Conservation (phyloP, 2,329 filamentous ascomycete species). For the Pestalotiopsis fici region DNA sequence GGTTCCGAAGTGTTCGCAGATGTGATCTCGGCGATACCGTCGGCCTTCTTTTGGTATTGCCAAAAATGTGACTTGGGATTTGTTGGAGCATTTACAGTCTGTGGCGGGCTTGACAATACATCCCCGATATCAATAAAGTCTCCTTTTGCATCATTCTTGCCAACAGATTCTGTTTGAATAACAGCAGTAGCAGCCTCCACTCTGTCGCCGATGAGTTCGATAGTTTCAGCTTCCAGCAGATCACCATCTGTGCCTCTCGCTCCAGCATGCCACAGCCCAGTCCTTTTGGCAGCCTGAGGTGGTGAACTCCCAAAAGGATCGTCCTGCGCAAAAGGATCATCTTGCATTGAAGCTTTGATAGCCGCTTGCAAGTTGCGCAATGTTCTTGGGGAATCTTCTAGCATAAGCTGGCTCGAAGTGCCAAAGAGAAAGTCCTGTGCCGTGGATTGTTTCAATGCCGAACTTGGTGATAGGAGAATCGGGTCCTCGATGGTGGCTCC, state of each 20-base stretch:
- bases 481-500: slow-evolving; percentile 40
- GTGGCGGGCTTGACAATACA: slow-evolving; percentile 13
- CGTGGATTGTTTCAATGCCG: slow-evolving; percentile 66
- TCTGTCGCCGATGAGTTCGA: slow-evolving; percentile 55
- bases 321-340: slow-evolving; percentile 21
- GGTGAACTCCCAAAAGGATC: slow-evolving; percentile 38
- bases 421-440: slow-evolving; percentile 82
- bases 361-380: slow-evolving; percentile 64
- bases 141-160: slow-evolving; percentile 9
- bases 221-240: slow-evolving; percentile 62
- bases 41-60: slow-evolving; percentile 13
- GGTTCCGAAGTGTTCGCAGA: neutral
- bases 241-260: slow-evolving; percentile 67
- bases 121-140: slow-evolving; percentile 31
- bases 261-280: slow-evolving; percentile 69
- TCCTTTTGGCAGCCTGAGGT: slow-evolving; percentile 14
- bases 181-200: neutral
- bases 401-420: slow-evolving; percentile 79
- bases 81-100: neutral
- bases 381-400: slow-evolving; percentile 70
- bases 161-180: slow-evolving; percentile 11
- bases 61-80: slow-evolving; percentile 16
- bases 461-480: slow-evolving; percentile 66
- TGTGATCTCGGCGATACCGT: neutral
- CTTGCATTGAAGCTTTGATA: slow-evolving; percentile 58